Percentiles rank a stretch among this genome's conserved stretches.
These are phyloP conservation scores for Lolium rigidum DNA, from an alignment of 176 grass and related monocot species.

Conservation along the genomic window DNA sequence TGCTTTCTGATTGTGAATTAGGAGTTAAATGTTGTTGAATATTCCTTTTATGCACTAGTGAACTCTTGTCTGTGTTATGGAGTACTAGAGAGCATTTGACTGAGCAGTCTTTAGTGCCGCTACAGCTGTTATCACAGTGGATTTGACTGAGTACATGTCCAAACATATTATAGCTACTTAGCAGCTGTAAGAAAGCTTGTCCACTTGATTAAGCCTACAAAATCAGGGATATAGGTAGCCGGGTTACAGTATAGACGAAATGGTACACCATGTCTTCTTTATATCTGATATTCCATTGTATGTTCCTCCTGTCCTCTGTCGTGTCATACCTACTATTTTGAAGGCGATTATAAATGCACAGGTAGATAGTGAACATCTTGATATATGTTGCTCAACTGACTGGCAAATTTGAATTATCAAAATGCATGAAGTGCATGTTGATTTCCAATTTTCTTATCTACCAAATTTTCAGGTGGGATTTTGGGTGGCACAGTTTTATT, in stretches of 20 bases:
- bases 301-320: background rate
- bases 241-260: background rate
- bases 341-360: background rate
- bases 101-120: background rate
- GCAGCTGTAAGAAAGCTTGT: background rate
- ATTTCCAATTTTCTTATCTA: background rate
- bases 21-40: background rate
- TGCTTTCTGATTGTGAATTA: background rate
- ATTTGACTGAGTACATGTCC: background rate
- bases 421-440: background rate
- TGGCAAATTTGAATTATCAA: background rate
- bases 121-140: background rate
- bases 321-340: background rate
- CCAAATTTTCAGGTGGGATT: background rate
- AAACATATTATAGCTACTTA: background rate
- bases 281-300: background rate
- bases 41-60: background rate
- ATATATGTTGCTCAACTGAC: background rate
- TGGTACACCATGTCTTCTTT: background rate
- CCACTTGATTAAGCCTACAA: background rate
- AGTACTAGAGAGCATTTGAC: background rate
- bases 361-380: background rate
- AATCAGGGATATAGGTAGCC: background rate
- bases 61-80: background rate
- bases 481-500: background rate